Conservation (phyloP, 352 stramenopile species). For the Saprolegnia diclina region DNA sequence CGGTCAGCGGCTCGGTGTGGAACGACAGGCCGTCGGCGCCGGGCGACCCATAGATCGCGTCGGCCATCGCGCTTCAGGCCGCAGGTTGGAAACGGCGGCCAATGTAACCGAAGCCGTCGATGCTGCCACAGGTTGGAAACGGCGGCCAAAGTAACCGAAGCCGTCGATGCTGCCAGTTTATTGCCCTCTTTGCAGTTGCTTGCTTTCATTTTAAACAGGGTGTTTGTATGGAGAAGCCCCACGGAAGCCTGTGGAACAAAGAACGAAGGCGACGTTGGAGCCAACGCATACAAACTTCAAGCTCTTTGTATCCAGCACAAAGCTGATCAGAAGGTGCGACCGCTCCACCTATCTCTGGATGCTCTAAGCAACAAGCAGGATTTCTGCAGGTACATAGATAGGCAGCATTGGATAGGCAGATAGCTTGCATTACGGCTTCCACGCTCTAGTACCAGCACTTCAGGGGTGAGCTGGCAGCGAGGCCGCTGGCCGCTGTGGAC, state of each 20-base stretch:
- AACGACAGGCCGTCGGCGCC: neutral
- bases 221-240: neutral
- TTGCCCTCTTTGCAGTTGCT: neutral
- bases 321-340: no score
- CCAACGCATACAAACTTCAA: neutral
- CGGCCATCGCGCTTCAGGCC: neutral
- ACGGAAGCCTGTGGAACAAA: no score
- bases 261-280: neutral
- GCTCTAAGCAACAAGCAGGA: no score
- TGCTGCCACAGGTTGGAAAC: neutral
- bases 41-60: constrained; percentile 3
- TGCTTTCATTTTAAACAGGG: neutral
- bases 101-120: neutral
- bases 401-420: no score
- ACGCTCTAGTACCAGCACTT: no score
- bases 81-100: neutral
- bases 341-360: no score
- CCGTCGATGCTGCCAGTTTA: neutral
- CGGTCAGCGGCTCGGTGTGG: constrained; percentile 8
- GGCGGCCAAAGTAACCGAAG: neutral
- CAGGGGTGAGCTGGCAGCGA: no score
- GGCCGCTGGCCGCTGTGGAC: no score
- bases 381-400: no score
- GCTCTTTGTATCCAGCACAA: neutral
- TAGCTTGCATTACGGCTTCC: no score